Percentiles rank a stretch among this genome's conserved stretches.
phyloP scores from a whole-genome alignment of 208 protist species.

The Wallacemonas collosoma region DNA sequence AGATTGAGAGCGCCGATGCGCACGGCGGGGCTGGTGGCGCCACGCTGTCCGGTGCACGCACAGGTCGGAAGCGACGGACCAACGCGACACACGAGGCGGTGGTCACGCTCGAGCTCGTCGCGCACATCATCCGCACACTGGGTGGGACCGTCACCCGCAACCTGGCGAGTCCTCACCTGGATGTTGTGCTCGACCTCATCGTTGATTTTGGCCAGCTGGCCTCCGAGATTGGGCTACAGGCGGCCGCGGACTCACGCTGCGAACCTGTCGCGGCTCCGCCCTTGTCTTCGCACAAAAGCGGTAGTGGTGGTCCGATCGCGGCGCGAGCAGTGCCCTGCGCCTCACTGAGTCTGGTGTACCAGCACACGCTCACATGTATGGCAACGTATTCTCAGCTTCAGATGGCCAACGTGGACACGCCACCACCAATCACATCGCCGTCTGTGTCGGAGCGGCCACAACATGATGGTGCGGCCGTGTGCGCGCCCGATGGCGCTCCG shows the following conservation, averaged over 20 bases:
- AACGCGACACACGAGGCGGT: conserved; percentile 18
- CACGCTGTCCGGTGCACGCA: too few species aligned
- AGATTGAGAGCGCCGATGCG: neutral
- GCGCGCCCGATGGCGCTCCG: too few species aligned
- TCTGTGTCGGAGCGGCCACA: too few species aligned
- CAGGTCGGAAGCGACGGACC: too few species aligned
- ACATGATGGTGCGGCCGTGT: too few species aligned
- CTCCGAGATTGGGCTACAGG: conserved; percentile 16
- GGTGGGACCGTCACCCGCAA: conserved; percentile 65
- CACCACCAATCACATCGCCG: too few species aligned
- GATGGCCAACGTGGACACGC: neutral
- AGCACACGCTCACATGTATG: conserved; percentile 25
- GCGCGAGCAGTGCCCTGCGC: conserved; percentile 15
- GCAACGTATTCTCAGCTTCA: conserved; percentile 26
- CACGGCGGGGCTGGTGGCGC: too few species aligned
- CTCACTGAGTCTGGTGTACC: conserved; percentile 42
- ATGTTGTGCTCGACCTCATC: conserved; percentile 53
- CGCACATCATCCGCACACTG: conserved; percentile 59
- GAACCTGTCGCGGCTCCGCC: neutral
- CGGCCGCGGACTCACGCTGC: neutral
- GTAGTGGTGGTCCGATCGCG: neutral
- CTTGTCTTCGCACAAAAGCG: neutral
- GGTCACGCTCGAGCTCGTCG: conserved; percentile 45
- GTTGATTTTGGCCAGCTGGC: conserved; percentile 20
- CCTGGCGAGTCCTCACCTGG: conserved; percentile 37